Evolutionary conservation across 2,329 filamentous ascomycete species (phyloP), one percentile per base, ranked within the genome.

Genomic region (Paramyrothecium sp.): DNA sequence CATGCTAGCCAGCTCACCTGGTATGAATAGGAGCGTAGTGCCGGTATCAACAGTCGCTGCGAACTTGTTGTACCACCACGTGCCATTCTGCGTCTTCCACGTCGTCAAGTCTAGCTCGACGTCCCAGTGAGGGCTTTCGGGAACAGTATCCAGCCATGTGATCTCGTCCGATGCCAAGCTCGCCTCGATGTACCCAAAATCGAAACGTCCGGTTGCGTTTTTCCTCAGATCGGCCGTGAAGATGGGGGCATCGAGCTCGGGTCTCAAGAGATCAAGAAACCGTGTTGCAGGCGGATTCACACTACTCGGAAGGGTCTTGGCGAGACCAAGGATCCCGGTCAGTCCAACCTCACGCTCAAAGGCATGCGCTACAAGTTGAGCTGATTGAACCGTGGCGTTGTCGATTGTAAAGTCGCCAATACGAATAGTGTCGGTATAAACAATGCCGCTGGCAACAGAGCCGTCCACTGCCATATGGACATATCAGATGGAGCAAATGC

Each of bases 41-140:
- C 88, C 88, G 3, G 89, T 91, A 71, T 91, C 89, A 26, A 84
- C 78, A 56, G 89, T 87, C 51, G 86, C 82, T 26, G 74, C 73
- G 63, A 81, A 78, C 19, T 65, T 63, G 49, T 75, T 81, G 59
- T 72, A 78, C 51, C 72, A 73, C 58, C 89, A 78, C 21, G 78
- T 76, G 56, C 67, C 79, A 67, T 88, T 78, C 38, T 88, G 57
- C 20, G 66, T 65, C 2, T 59, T 61, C 68, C 73, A 75, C 2
- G 68, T 62, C 7, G 67, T 85, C 26, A 81, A 68, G 48, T 81
- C 73, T 69, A 89, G 88, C 12, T 69, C 64, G 52, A 75, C 63
- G 38, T 83, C 73, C 59, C 80, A 77, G 61, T 75, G 70, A 22
- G 66, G 68, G 50, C 71, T 65, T 56, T 64, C 52, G 17, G 70